These are phyloP conservation scores for Dipodascus geniculatus DNA, from an alignment of 805 yeast genomes.

Conservation along the genomic window DNA sequence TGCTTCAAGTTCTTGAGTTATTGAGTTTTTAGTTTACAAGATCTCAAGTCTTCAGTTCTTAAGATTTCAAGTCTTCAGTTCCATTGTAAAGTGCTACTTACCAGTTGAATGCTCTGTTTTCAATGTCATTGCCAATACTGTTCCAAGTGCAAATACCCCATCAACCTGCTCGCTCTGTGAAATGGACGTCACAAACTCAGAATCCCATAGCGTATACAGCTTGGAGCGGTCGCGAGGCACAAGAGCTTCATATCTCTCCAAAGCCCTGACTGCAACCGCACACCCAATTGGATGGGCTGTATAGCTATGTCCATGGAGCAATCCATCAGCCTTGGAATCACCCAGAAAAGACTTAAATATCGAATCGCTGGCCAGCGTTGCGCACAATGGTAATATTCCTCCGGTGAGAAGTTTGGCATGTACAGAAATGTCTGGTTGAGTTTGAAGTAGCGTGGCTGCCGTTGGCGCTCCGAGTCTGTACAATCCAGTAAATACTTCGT, in stretches of 20 bases:
- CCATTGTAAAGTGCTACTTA: too few species aligned
- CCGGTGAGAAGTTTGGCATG: constrained; percentile 20
- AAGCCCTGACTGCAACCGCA: constrained; percentile 13
- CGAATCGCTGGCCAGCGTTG: constrained; percentile 15
- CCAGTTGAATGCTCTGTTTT: too few species aligned
- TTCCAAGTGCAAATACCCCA: constrained; percentile 14
- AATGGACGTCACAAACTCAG: constrained; percentile 9
- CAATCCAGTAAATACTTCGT: constrained; percentile 20
- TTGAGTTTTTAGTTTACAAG: too few species aligned
- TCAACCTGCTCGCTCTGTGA: constrained; percentile 10
- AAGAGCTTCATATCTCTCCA: constrained; percentile 8
- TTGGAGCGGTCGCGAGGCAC: neutral
- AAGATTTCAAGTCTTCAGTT: too few species aligned
- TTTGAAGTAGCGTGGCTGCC: constrained; percentile 11
- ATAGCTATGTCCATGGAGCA: constrained; percentile 20
- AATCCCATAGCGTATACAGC: constrained; percentile 16
- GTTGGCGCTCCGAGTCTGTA: constrained; percentile 16
- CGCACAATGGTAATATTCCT: constrained; percentile 17
- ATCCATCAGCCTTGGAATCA: constrained; percentile 15
- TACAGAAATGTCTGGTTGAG: constrained; percentile 17
- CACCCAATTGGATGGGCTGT: constrained; percentile 21
- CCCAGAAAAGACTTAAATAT: constrained; percentile 17
- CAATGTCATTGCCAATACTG: constrained; percentile 15
- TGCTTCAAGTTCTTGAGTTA: too few species aligned
- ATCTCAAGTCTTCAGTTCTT: too few species aligned